Percentiles rank a stretch among this genome's conserved stretches.
Conservation (phyloP, 129 eudicot species). For the Helichrysum umbraculigerum region DNA sequence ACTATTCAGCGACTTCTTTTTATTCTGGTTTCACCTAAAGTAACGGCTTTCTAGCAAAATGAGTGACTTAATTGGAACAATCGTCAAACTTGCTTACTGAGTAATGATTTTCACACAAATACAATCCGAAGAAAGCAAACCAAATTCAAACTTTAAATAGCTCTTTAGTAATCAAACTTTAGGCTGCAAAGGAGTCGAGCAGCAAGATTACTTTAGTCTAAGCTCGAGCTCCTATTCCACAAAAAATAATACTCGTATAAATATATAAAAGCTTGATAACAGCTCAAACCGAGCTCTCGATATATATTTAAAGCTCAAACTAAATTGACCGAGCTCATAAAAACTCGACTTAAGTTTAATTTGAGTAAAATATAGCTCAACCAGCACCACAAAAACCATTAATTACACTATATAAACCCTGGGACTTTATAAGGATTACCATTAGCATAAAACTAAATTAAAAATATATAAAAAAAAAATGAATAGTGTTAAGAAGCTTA, state of each 20-base stretch:
- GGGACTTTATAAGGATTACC: slow-evolving; percentile 2
- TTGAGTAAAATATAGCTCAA: background rate
- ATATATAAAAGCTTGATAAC: background rate
- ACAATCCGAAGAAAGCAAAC: background rate
- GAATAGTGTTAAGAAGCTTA: slow-evolving; percentile 28
- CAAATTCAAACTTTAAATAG: no score
- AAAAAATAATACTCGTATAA: no score
- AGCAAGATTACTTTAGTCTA: background rate
- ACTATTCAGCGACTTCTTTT: no score
- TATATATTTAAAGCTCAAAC: no score
- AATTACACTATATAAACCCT: background rate
- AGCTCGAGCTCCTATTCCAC: background rate
- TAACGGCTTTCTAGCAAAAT: no score
- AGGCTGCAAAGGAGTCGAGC: no score
- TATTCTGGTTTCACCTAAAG: no score
- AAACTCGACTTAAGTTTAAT: background rate
- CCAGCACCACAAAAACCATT: background rate
- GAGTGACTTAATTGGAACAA: background rate
- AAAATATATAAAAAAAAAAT: background rate
- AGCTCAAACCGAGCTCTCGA: background rate
- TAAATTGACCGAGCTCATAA: background rate
- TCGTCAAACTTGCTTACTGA: background rate
- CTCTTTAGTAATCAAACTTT: no score
- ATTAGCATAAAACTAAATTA: background rate
- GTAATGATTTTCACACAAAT: background rate